These are phyloP conservation scores for Volvox africanus DNA, from an alignment of 139 green algal genomes.

Conservation along the genomic window DNA sequence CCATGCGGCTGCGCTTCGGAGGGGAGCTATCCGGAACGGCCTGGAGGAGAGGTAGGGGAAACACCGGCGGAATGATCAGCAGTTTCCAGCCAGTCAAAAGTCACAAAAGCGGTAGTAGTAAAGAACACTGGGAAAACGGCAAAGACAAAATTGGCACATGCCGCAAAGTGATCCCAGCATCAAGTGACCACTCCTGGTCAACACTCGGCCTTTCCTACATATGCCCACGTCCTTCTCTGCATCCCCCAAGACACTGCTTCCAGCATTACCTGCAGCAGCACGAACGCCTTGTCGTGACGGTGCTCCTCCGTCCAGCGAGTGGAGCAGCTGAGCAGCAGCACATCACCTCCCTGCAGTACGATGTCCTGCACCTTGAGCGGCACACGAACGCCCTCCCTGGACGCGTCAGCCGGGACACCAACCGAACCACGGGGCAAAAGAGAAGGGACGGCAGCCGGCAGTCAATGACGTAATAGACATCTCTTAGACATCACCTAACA, in stretches of 20 bases:
- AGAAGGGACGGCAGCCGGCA: neutral
- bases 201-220: no score
- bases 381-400: slow-evolving; percentile 35
- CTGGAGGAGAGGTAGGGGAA: neutral
- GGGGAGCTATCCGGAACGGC: slow-evolving; percentile 41
- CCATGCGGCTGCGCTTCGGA: slow-evolving; percentile 54
- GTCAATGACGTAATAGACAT: neutral
- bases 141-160: no score
- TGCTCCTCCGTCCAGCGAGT: slow-evolving; percentile 30
- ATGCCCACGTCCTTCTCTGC: no score
- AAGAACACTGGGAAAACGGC: no score
- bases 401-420: neutral
- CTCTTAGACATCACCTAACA: neutral
- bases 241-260: no score
- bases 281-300: slow-evolving; percentile 46
- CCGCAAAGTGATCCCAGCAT: no score
- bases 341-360: slow-evolving; percentile 73
- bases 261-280: slow-evolving; percentile 37
- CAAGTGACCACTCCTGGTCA: no score
- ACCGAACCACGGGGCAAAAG: neutral
- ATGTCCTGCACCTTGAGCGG: slow-evolving; percentile 72
- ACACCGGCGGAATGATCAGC: no score
- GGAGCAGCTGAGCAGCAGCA: slow-evolving; percentile 72
- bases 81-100: no score
- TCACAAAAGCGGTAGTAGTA: no score